These are phyloP conservation scores for Fonsecaea nubica DNA, from an alignment of 2,329 filamentous ascomycete genomes.

Conservation along the genomic window DNA sequence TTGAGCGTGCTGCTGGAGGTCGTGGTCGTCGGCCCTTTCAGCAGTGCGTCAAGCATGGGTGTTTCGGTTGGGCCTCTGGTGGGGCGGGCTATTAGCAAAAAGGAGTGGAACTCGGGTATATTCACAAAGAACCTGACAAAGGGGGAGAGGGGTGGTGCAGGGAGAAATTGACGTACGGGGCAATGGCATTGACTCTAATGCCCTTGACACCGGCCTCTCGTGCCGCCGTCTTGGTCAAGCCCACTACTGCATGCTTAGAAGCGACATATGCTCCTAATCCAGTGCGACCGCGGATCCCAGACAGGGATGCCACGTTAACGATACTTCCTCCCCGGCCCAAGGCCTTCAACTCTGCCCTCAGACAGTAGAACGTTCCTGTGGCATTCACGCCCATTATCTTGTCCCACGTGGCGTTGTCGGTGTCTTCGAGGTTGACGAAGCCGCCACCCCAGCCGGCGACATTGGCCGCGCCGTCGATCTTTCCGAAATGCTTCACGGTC, in stretches of 20 bases:
- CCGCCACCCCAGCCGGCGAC: conserved; percentile 28
- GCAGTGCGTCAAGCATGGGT: no score
- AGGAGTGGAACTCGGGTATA: no score
- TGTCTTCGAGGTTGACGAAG: conserved; percentile 16
- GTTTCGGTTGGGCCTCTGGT: no score
- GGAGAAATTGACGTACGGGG: conserved; percentile 30
- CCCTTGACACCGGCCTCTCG: conserved; percentile 43
- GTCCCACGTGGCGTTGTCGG: conserved; percentile 48
- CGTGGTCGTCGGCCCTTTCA: no score
- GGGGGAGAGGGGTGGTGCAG: no score
- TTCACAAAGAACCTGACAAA: no score
- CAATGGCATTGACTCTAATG: conserved; percentile 48
- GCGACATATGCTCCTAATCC: conserved; percentile 51
- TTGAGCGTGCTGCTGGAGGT: no score
- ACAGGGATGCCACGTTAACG: conserved; percentile 51
- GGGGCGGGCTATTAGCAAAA: no score
- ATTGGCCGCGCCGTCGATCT: conserved; percentile 34
- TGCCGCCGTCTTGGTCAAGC: conserved; percentile 51
- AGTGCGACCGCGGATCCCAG: conserved; percentile 45
- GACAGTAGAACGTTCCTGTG: conserved; percentile 50
- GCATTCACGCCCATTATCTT: conserved; percentile 49
- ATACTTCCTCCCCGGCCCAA: conserved; percentile 48
- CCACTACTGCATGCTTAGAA: conserved; percentile 53
- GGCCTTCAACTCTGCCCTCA: conserved; percentile 51
- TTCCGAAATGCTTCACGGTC: conserved; percentile 29